Percentiles rank a stretch among this genome's conserved stretches.
phyloP scores from a whole-genome alignment of 257 asterid species.

The Linaria vulgaris region DNA sequence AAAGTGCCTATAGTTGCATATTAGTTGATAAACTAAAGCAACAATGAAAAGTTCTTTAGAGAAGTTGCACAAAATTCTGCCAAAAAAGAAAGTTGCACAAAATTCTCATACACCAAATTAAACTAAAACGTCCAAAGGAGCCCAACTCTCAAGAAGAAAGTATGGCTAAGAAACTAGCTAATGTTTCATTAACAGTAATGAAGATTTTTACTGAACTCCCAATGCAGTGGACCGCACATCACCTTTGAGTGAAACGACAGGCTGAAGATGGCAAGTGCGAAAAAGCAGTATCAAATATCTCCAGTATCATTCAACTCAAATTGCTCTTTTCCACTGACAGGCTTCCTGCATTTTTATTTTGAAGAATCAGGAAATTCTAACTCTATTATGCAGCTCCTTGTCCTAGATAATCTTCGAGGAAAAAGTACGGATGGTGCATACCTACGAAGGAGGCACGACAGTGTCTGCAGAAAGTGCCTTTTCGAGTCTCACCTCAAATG shows the following conservation, averaged over 20 bases:
- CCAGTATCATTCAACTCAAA: conserved; percentile 42
- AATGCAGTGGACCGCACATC: not conserved
- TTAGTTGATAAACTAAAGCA: not conserved
- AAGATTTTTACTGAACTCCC: conserved; percentile 21
- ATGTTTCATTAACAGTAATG: conserved; percentile 20
- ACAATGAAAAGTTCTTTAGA: too few relatives aligned
- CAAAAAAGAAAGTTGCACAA: not conserved
- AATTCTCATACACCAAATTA: too few relatives aligned
- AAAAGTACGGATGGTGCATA: too few relatives aligned
- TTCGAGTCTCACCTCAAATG: conserved; percentile 95
- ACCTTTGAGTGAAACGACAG: conserved; percentile 47
- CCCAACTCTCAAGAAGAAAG: too few relatives aligned
- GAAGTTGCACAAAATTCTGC: too few relatives aligned
- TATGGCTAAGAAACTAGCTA: conserved; percentile 2
- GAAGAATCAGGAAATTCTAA: not conserved
- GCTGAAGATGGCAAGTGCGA: conserved; percentile 50
- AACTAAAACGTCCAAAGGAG: too few relatives aligned
- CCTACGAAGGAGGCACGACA: conserved; percentile 40
- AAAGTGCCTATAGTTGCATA: conserved; percentile 40
- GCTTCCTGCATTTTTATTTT: conserved; percentile 41
- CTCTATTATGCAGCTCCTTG: not conserved
- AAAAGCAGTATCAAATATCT: conserved; percentile 59
- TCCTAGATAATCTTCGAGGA: not conserved
- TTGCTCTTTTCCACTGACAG: conserved; percentile 28
- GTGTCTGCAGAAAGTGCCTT: conserved; percentile 89